Base-by-base conservation (phyloP, 2,329 filamentous ascomycete genomes). In the Botrytis fabae region DNA sequence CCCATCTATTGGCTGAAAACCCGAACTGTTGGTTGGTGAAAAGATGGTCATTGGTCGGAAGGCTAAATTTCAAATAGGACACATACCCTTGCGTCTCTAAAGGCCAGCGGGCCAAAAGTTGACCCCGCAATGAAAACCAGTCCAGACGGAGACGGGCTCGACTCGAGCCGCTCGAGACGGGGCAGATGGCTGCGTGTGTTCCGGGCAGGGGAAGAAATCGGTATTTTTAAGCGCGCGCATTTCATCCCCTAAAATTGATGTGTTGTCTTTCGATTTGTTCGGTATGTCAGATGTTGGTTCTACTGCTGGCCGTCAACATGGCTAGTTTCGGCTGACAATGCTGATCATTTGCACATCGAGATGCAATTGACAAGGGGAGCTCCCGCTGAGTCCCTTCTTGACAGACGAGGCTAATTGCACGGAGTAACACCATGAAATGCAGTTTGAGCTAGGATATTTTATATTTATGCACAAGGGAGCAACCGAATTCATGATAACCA, bases 1-100 rank as follows among this genome's bases (percentile, higher is more conserved):
- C 18, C n/a, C 54, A n/a, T 46, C 62, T 42, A 72, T 72, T 72
- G 70, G 70, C 46, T 46, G 28, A n/a, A 68, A 68, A 18, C 22
- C 35, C 65, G 35, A 57, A 18, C 35, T 57, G 48, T 57, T 68
- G 48, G 64, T 68, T 54, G 16, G 46, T 42, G 7, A 7, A 59
- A 35, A 44, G 12, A 57, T 66, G n/a, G 16, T 40, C 38, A 68
- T 71, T 71, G 60, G 48, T 48, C 22, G 48, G 46, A 22, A 68
- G 35, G 35, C 22, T 20, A 35, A 51, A 66, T 28, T 40, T 54
- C 8, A 54, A 68, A 57, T 51, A 65, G 22, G 7, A 18, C 44
- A 28, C 61, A 44, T 66, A 72, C 42, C 70, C 40, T 46, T 59
- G 61, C 62, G 18, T 64, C 42, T 71, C 46, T 38, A 22, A 57